A percentile compares a stretch with the other conserved stretches of the same genome.
Conservation (phyloP, 192 early-diverging fungal species). For the Fimicolochytrium jonesii region DNA sequence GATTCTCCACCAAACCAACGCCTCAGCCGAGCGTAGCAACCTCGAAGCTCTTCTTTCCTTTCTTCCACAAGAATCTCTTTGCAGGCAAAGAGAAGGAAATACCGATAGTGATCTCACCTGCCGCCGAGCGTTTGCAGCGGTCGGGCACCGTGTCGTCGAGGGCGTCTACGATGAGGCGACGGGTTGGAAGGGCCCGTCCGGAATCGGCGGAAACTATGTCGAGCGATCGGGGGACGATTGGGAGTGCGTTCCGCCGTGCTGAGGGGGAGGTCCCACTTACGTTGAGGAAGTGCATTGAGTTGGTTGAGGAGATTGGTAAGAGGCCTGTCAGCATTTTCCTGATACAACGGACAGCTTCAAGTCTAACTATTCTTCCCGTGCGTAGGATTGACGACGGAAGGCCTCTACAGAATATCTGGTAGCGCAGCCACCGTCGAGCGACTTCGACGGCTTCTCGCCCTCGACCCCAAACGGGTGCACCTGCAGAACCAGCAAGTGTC, state of each 20-base stretch:
- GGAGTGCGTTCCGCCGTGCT: constrained; percentile 18
- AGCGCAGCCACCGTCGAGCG: constrained; percentile 37
- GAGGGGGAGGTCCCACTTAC: constrained; percentile 38
- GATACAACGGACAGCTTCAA: not conserved
- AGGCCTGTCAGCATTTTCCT: not conserved
- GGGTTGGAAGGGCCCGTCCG: constrained; percentile 30
- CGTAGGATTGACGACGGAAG: constrained; percentile 49
- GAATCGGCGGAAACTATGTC: constrained; percentile 20
- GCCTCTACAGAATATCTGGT: constrained; percentile 49
- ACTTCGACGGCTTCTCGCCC: constrained; percentile 35
- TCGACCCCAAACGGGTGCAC: constrained; percentile 36
- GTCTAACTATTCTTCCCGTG: too few relatives aligned
- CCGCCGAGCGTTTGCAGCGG: constrained; percentile 25
- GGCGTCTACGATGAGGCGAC: constrained; percentile 33
- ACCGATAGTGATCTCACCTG: constrained; percentile 3
- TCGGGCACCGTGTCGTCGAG: constrained; percentile 28
- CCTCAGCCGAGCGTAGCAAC: constrained; percentile 8
- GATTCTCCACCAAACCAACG: too few relatives aligned
- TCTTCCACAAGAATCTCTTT: constrained; percentile 31
- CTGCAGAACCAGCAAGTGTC: constrained; percentile 18
- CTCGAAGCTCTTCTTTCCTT: constrained; percentile 22
- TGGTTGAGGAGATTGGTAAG: constrained; percentile 50
- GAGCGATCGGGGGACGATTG: constrained; percentile 29
- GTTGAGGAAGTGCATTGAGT: constrained; percentile 41
- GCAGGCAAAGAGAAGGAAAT: constrained; percentile 18